A percentile compares a stretch with the other conserved stretches of the same genome.
Evolutionary conservation across 169 alveolate genomes (phyloP).

Genomic region (Plasmodium coatneyi): DNA sequence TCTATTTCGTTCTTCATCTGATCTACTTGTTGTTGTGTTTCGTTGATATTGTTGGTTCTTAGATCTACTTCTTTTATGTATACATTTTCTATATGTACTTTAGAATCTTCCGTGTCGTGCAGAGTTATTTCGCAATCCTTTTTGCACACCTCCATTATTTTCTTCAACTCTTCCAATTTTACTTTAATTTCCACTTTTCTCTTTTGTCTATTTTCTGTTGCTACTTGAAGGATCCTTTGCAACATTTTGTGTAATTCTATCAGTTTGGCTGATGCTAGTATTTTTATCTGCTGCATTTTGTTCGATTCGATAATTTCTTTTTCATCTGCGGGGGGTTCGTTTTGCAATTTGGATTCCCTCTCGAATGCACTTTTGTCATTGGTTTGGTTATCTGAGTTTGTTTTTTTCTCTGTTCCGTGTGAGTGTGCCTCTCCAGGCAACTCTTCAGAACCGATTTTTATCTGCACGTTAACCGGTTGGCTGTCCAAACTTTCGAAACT

Average conservation of each 20-base stretch:
- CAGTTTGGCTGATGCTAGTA: conserved; percentile 33
- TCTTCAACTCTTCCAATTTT: conserved; percentile 52
- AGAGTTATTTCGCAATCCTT: conserved; percentile 69
- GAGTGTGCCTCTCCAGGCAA: neutral
- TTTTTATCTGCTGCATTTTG: conserved; percentile 61
- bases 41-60: conserved; percentile 17
- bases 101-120: conserved; percentile 53
- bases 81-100: conserved; percentile 45
- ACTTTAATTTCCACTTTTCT: conserved; percentile 40
- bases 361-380: neutral
- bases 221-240: conserved; percentile 7
- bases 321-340: neutral
- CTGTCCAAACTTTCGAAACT: neutral
- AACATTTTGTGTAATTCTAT: conserved; percentile 51
- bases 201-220: conserved; percentile 34
- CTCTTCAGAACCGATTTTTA: neutral
- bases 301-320: conserved; percentile 42
- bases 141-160: conserved; percentile 58
- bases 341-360: neutral
- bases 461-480: neutral
- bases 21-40: conserved; percentile 33
- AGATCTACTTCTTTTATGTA: conserved; percentile 44
- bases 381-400: neutral
- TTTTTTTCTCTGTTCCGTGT: neutral
- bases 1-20: conserved; percentile 20